Base-by-base conservation (phyloP, 179 eudicot genomes). In the Spergularia azorica region DNA sequence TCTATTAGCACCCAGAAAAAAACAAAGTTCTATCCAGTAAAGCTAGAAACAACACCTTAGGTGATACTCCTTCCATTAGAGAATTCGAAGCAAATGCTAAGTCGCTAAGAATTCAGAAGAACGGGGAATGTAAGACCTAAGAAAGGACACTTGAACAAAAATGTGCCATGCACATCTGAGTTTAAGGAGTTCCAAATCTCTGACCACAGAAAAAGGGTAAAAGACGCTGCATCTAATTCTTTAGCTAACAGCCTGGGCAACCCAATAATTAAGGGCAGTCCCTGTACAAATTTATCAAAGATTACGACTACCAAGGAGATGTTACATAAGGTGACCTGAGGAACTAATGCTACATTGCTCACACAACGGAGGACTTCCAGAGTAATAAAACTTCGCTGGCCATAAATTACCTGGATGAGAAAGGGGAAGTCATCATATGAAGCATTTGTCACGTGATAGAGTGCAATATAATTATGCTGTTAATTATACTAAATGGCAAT, bases 211-310 rank as follows among this genome's bases (percentile, higher is more conserved):
- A 38, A 56, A 52, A 14, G 1, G 17, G 50, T 17, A 50, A 63
- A 26, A 54, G 43, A 72, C 62, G 50, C 41, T 14, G 41, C 62
- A 69, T 71, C 43, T 56, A 26, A 69, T 74, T n/a, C 50, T 74
- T 55, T 67, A 68, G 8, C 21, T 67, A 50, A 72, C 26, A 50
- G 74, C 70, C 43, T 20, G 79, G 75, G 79, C 74, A 68, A 63
- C 75, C 75, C 71, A 5, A 50, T 38, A 67, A 62, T 9, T 18
- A 48, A 68, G 74, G 83, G 67, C 14, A 52, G 36, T 32, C 84
- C 84, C 68, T 74, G 72, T 74, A 78, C 82, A 82, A 63, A 74
- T 78, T 21, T 50, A 70, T 20, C 79, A 63, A 63, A 46, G 50
- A 46, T 46, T 46, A 46, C 50, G 14, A 55, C 2, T n/a, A 9